phyloP scores from a whole-genome alignment of 345 rosid species.

The Laguncularia racemosa region DNA sequence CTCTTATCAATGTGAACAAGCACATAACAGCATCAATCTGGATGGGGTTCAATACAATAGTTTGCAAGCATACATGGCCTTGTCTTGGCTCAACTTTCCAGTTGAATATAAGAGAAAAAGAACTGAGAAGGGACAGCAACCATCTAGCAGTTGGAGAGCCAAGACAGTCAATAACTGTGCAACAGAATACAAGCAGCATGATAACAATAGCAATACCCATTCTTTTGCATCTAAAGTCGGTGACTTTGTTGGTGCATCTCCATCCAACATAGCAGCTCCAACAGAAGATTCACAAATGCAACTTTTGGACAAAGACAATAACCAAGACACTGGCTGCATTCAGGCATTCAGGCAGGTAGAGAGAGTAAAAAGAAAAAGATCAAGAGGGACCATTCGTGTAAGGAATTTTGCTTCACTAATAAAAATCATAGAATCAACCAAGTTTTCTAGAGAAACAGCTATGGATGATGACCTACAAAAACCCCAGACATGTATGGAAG shows the following conservation, averaged over 20 bases:
- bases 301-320: conserved; percentile 22
- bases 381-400: conserved; percentile 37
- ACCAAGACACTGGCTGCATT: conserved; percentile 20
- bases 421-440: conserved; percentile 14
- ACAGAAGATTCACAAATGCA: conserved; percentile 16
- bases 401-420: conserved; percentile 36
- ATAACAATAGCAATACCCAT: conserved; percentile 4
- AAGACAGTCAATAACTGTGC: conserved; percentile 5
- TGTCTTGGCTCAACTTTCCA: conserved; percentile 21
- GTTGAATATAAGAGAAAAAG: conserved; percentile 34
- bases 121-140: conserved; percentile 33
- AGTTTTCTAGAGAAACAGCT: conserved; percentile 16
- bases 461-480: conserved; percentile 11
- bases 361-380: conserved; percentile 42
- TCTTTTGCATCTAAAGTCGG: not conserved
- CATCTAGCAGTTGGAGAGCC: conserved; percentile 13
- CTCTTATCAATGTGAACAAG: conserved; percentile 9
- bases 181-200: not conserved
- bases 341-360: conserved; percentile 23
- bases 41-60: conserved; percentile 31
- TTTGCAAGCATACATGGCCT: conserved; percentile 23
- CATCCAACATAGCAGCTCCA: conserved; percentile 14
- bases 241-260: conserved; percentile 18
- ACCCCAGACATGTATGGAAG: conserved; percentile 25
- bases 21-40: conserved; percentile 22